Evolutionary conservation across 2,329 filamentous ascomycete species (phyloP).

Genomic region (Microdochium nivale): DNA sequence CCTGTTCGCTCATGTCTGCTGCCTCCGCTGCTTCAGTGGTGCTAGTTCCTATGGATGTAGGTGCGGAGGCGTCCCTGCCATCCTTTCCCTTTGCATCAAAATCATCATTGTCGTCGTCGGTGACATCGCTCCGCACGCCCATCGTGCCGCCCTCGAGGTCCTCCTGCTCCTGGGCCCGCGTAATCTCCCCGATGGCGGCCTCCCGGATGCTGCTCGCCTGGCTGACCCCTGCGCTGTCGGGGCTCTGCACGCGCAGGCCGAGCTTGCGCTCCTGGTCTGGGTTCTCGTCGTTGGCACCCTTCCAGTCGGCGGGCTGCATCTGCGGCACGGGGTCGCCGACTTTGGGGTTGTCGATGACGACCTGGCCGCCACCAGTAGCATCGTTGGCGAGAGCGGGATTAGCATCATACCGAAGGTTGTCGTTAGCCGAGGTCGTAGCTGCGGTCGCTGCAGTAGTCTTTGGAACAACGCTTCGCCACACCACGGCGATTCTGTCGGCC

Average conservation of each 20-base stretch:
- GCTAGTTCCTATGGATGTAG: too few species aligned
- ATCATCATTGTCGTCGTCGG: neutral
- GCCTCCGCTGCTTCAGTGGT: neutral
- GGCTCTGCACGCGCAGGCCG: slow-evolving; percentile 57
- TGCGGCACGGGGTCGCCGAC: slow-evolving; percentile 63
- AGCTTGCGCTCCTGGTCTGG: slow-evolving; percentile 51
- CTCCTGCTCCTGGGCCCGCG: slow-evolving; percentile 8
- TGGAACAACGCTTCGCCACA: slow-evolving; percentile 56
- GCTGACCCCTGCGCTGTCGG: slow-evolving; percentile 59
- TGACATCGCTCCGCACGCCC: slow-evolving; percentile 9
- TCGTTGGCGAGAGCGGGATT: too few species aligned
- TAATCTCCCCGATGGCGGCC: slow-evolving; percentile 8
- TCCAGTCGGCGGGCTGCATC: slow-evolving; percentile 66
- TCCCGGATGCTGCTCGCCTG: slow-evolving; percentile 61
- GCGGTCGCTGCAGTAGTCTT: slow-evolving; percentile 3
- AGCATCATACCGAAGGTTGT: neutral
- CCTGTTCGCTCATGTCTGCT: slow-evolving; percentile 4
- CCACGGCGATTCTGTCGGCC: slow-evolving; percentile 73
- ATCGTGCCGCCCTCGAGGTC: slow-evolving; percentile 13
- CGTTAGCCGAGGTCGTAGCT: neutral
- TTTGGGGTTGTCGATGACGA: slow-evolving; percentile 56
- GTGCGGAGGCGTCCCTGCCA: neutral
- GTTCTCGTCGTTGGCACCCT: slow-evolving; percentile 42
- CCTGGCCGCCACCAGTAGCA: neutral
- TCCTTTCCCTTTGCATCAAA: neutral